Evolutionary conservation across 305 asterid species (phyloP).

Genomic region (Plantago lanceolata): DNA sequence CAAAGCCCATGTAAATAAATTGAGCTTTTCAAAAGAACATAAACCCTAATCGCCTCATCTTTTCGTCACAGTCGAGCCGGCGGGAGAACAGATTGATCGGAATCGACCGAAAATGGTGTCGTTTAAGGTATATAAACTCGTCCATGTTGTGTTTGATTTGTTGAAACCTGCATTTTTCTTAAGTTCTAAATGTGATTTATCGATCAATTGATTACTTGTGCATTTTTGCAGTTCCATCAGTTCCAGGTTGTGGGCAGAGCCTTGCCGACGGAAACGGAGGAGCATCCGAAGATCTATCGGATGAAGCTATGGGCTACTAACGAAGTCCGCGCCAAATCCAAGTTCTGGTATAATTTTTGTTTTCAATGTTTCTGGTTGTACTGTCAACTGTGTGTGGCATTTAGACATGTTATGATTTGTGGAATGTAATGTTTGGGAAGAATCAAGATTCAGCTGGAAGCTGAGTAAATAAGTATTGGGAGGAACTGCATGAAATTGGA

Average conservation of each 20-base stretch:
- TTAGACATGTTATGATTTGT: too few species aligned
- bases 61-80: not conserved
- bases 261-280: slow-evolving; percentile 56
- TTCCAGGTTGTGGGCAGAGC: slow-evolving; percentile 71
- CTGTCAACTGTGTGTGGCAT: too few species aligned
- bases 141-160: too few species aligned
- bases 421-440: too few species aligned
- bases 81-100: not conserved
- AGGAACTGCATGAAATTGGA: too few species aligned
- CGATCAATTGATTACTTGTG: not conserved
- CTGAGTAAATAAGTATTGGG: too few species aligned
- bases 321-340: slow-evolving; percentile 59
- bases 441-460: too few species aligned
- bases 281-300: slow-evolving; percentile 62
- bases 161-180: too few species aligned
- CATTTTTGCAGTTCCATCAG: slow-evolving; percentile 44
- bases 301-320: slow-evolving; percentile 68
- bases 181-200: too few species aligned
- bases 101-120: slow-evolving; percentile 28
- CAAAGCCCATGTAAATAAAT: too few species aligned
- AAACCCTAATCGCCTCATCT: not conserved
- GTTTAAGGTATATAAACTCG: slow-evolving; percentile 17
- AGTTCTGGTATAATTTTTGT: slow-evolving; percentile 35
- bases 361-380: too few species aligned
- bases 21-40: slow-evolving; percentile 1